Conservation (phyloP, 129 eudicot genomes). For the Solidago caesia region DNA sequence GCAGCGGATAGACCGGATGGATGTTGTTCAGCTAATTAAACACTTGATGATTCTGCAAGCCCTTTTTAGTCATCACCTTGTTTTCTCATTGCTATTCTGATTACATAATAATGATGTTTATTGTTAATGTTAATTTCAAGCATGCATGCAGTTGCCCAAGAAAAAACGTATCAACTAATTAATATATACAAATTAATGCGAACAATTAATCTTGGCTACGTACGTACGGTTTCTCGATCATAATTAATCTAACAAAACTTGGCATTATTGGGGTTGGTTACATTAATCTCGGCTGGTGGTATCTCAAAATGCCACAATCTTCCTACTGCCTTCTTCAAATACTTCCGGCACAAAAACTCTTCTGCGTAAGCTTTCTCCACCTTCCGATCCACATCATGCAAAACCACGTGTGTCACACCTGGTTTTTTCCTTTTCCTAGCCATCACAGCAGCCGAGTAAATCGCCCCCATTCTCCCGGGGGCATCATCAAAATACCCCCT, state of each 20-base stretch:
- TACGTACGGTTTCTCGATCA: no score
- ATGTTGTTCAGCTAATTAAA: no score
- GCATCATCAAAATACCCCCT: slow-evolving; percentile 65
- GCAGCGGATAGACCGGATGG: no score
- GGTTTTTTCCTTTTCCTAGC: slow-evolving; percentile 62
- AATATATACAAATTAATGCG: no score
- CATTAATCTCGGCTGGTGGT: slow-evolving; percentile 46
- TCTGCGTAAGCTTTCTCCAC: slow-evolving; percentile 69
- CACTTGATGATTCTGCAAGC: no score
- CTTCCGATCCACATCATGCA: slow-evolving; percentile 81
- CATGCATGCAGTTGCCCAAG: no score
- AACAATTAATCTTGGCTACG: no score
- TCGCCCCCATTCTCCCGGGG: slow-evolving; percentile 93
- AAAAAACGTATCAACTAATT: no score
- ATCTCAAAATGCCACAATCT: slow-evolving; percentile 84
- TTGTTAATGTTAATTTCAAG: no score
- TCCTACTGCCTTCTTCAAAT: slow-evolving; percentile 60
- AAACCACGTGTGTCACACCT: slow-evolving; percentile 70
- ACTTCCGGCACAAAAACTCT: slow-evolving; percentile 63
- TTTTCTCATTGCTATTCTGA: no score
- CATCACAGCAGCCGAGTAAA: slow-evolving; percentile 84
- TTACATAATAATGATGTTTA: no score
- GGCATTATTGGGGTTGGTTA: not conserved
- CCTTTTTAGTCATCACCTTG: no score
- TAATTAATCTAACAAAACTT: slow-evolving; percentile 43